Evolutionary conservation across 2,329 filamentous ascomycete species (phyloP).

Genomic region (Penicillium italicum): DNA sequence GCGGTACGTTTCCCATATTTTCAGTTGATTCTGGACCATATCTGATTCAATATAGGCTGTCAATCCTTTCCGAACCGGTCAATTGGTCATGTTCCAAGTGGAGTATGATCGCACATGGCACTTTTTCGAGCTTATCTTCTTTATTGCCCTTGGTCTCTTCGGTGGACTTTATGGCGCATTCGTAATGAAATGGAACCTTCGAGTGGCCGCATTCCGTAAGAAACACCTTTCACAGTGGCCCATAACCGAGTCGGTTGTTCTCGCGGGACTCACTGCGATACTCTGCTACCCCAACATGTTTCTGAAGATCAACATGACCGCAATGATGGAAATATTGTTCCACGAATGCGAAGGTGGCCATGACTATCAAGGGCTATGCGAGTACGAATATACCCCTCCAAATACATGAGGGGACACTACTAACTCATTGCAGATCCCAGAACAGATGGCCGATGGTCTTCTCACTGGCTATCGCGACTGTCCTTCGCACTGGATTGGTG

Average conservation of each 20-base stretch:
- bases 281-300: slow-evolving; percentile 98
- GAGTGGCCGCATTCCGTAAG: slow-evolving; percentile 87
- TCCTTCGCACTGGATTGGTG: slow-evolving; percentile 77
- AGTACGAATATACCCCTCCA: slow-evolving; percentile 44
- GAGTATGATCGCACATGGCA: slow-evolving; percentile 95
- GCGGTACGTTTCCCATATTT: slow-evolving; percentile 50
- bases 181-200: slow-evolving; percentile 96
- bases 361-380: slow-evolving; percentile 86
- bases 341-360: slow-evolving; percentile 85
- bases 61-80: slow-evolving; percentile 96
- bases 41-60: slow-evolving; percentile 57
- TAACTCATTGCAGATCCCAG: slow-evolving; percentile 45
- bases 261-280: slow-evolving; percentile 79
- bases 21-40: neutral
- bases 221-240: slow-evolving; percentile 82
- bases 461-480: slow-evolving; percentile 73
- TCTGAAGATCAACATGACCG: slow-evolving; percentile 94
- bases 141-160: slow-evolving; percentile 85
- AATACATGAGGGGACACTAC: neutral
- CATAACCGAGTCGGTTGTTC: slow-evolving; percentile 76
- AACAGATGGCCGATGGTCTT: slow-evolving; percentile 74
- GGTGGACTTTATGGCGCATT: slow-evolving; percentile 94
- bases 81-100: slow-evolving; percentile 99
- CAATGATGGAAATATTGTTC: slow-evolving; percentile 98
- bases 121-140: slow-evolving; percentile 93